phyloP scores from a whole-genome alignment of 768 basidiomycete genomes.

The Phallus indusiatus region DNA sequence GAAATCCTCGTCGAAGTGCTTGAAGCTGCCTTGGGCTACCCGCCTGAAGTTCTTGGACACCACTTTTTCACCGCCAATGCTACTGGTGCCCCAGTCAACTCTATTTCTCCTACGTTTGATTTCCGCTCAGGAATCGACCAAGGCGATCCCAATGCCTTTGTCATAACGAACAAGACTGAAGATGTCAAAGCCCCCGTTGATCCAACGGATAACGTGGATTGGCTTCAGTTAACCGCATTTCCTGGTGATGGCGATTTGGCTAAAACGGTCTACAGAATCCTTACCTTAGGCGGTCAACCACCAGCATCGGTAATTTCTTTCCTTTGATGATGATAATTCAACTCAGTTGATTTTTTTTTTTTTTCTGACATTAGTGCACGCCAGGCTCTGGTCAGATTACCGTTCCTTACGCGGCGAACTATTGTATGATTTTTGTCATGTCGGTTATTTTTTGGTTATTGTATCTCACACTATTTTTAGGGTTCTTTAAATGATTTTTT shows the following conservation, averaged over 20 bases:
- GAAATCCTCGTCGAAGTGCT: neutral
- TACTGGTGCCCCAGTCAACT: constrained; percentile 13
- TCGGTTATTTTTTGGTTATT: neutral
- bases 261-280: constrained; percentile 20
- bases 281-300: constrained; percentile 25
- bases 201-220: constrained; percentile 24
- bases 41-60: constrained; percentile 18
- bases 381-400: constrained; percentile 2
- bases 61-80: constrained; percentile 30
- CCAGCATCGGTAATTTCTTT: constrained; percentile 17
- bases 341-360: neutral
- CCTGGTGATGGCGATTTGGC: constrained; percentile 16
- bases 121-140: constrained; percentile 19
- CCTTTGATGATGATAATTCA: neutral
- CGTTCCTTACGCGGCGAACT: constrained; percentile 9
- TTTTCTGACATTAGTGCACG: constrained; percentile 5
- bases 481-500: neutral
- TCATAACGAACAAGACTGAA: constrained; percentile 18
- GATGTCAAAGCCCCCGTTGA: constrained; percentile 20
- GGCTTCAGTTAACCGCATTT: constrained; percentile 24
- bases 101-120: constrained; percentile 25
- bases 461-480: neutral
- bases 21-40: neutral
- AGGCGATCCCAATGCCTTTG: constrained; percentile 16
- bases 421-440: constrained; percentile 4